Evolutionary conservation across 2,329 filamentous ascomycete species (phyloP), one percentile per base, ranked within the genome.

Genomic region (Epichloe baconii): DNA sequence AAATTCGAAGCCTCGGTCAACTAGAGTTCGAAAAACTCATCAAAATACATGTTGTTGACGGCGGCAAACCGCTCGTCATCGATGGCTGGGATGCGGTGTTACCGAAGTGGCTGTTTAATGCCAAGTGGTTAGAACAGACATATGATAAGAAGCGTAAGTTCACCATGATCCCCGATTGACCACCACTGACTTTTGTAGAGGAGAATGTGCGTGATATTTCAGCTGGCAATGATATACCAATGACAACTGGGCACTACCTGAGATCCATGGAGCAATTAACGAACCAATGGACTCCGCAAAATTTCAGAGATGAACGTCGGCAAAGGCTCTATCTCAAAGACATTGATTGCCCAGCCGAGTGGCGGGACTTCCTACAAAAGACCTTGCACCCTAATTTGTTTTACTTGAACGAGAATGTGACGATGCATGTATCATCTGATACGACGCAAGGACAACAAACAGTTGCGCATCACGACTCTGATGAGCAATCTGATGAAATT

Each of bases 281-380:
- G 1, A 84, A 91, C 48, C 88, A 95, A 63, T 95, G 88, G 73
- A 85, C 76, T 8, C 72, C 79, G 0, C 76, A 75, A 45, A 91
- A 87, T 56, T 95, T 85, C 64, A 83, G 83, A 53, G 86, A 94
- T 56, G 81, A 87, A 54, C 79, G 80, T 38, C 77, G 86, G 21
- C 93, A 98, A 64, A 81, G 93, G 12, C 80, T 97, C 2, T 98
- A 98, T 64, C 71, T 97, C 23, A 98, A 98, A 62, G 93, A 98
- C 63, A 96, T 98, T 53, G 93, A 98, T 65, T 96, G 90, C 58
- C 93, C 93, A 0, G 71, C 77, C 1, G 82, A 91, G 52, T 98
- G 93, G 93, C 82, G 84, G 48, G 78, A 91, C 31, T 83, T 86
- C 52, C 70, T 98, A 17, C 80, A 82, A 57, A 85, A 85, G 47